Evolutionary conservation across 164 flowering plant species (phyloP).

Genomic region (Sedum album): DNA sequence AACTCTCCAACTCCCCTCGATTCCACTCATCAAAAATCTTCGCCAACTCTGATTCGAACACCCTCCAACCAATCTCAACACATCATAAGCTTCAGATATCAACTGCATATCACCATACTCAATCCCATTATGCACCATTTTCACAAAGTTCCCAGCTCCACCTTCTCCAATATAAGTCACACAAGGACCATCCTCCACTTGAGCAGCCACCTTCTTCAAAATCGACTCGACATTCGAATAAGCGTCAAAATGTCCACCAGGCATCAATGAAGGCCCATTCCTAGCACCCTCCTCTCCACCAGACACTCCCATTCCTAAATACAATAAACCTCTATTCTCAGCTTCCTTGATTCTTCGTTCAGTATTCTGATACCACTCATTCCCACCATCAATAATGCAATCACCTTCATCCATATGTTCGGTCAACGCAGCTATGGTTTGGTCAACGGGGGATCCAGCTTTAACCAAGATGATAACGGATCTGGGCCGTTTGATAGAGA

Average conservation of each 20-base stretch:
- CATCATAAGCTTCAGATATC: conserved; percentile 68
- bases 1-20: conserved; percentile 65
- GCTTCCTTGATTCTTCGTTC: conserved; percentile 56
- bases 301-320: conserved; percentile 79
- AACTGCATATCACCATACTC: conserved; percentile 80
- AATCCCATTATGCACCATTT: conserved; percentile 77
- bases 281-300: conserved; percentile 87
- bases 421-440: conserved; percentile 57
- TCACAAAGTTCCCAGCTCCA: conserved; percentile 73
- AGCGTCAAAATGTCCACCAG: conserved; percentile 67
- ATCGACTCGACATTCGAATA: conserved; percentile 58
- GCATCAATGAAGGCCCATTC: conserved; percentile 72
- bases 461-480: conserved; percentile 66
- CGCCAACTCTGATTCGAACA: conserved; percentile 50
- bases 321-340: conserved; percentile 48
- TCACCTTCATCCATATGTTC: conserved; percentile 58
- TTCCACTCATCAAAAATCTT: conserved; percentile 60
- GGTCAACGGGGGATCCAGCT: conserved; percentile 76
- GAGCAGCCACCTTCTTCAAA: conserved; percentile 64
- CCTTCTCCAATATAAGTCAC: conserved; percentile 70
- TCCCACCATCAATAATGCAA: conserved; percentile 68
- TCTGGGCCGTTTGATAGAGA: conserved; percentile 55
- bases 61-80: conserved; percentile 55
- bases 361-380: conserved; percentile 75
- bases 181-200: conserved; percentile 73